phyloP scores from a whole-genome alignment of 2,329 filamentous ascomycete genomes.

The Penicillium sp. region DNA sequence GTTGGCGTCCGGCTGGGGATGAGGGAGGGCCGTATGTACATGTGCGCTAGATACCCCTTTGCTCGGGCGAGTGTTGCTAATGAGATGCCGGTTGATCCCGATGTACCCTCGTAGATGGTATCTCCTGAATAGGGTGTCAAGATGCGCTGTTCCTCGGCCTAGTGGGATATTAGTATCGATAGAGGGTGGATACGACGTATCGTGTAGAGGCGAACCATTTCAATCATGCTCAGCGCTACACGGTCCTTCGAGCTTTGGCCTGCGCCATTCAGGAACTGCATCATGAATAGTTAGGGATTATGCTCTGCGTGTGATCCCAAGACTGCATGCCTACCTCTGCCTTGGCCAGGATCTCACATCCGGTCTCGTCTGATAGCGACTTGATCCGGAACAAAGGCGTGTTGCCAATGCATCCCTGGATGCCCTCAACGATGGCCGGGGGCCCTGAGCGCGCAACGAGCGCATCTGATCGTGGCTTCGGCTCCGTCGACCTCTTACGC shows the following conservation, averaged over 20 bases:
- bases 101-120: constrained; percentile 95
- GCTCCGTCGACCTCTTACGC: constrained; percentile 13
- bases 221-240: constrained; percentile 87
- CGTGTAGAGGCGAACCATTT: constrained; percentile 44
- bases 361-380: constrained; percentile 80
- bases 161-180: constrained; percentile 10
- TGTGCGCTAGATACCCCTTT: constrained; percentile 85
- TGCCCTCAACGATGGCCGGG: constrained; percentile 65
- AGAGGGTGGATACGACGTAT: background rate
- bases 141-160: constrained; percentile 74
- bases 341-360: constrained; percentile 86
- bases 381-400: constrained; percentile 85
- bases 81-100: constrained; percentile 93
- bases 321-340: constrained; percentile 67
- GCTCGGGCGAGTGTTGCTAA: constrained; percentile 85
- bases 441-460: constrained; percentile 32
- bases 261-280: constrained; percentile 81
- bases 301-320: background rate
- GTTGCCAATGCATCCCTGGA: constrained; percentile 89
- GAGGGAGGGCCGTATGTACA: constrained; percentile 59
- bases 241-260: constrained; percentile 93
- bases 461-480: constrained; percentile 11
- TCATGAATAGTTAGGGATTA: background rate
- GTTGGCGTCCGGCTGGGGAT: constrained; percentile 3
- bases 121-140: constrained; percentile 79